Percentiles rank a stretch among this genome's conserved stretches.
phyloP scores from a whole-genome alignment of 176 grass and related monocot species.

The Oryza brachyantha region DNA sequence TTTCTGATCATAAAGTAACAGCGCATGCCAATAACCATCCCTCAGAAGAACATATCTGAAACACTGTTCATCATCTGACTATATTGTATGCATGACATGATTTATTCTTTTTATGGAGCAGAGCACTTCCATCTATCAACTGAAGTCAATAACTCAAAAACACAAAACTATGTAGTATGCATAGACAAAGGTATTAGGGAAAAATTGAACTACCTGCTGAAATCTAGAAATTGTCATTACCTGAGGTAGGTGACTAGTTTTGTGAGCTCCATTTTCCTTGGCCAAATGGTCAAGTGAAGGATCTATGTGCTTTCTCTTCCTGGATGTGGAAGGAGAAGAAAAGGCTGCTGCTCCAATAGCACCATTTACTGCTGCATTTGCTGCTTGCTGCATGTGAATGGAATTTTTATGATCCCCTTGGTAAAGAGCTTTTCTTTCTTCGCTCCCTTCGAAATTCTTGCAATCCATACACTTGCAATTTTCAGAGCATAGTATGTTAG shows the following conservation, averaged over 20 bases:
- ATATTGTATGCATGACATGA: conserved; percentile 13
- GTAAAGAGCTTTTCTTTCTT: conserved; percentile 74
- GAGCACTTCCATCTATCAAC: conserved; percentile 9
- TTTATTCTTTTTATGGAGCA: conserved; percentile 4
- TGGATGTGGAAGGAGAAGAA: conserved; percentile 73
- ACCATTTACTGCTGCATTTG: conserved; percentile 85
- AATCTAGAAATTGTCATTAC: conserved; percentile 45
- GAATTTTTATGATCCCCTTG: conserved; percentile 59
- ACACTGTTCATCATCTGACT: neutral
- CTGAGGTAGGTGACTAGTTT: conserved; percentile 49
- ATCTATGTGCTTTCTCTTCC: conserved; percentile 74
- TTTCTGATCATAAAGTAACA: neutral
- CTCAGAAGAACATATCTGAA: neutral
- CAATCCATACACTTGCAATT: conserved; percentile 99
- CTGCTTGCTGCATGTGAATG: conserved; percentile 76
- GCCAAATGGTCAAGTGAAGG: conserved; percentile 46
- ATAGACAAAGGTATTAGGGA: neutral
- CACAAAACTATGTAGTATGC: neutral
- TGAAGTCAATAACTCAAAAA: conserved; percentile 31
- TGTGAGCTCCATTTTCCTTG: conserved; percentile 50
- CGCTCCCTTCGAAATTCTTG: conserved; percentile 91
- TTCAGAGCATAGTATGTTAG: conserved; percentile 95
- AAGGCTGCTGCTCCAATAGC: conserved; percentile 61
- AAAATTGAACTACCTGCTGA: conserved; percentile 12
- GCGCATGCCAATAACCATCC: neutral